Evolutionary conservation across 352 stramenopile genomes (phyloP).

Genomic region (Pythium chondricola): DNA sequence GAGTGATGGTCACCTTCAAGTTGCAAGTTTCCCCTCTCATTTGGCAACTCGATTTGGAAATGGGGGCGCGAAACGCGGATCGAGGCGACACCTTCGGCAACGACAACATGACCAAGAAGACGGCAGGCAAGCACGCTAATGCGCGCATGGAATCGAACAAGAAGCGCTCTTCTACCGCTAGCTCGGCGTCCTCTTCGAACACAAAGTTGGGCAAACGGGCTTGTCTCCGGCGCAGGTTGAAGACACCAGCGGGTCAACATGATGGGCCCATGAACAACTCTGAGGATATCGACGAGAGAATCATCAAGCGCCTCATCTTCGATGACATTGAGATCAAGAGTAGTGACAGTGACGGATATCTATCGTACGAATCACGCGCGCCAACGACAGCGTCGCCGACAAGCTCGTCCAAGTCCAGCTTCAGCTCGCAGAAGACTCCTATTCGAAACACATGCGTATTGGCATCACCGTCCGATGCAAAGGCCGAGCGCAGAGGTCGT

Average conservation of each 20-base stretch:
- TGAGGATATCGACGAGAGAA: slow-evolving; percentile 1
- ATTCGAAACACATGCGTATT: slow-evolving; percentile 23
- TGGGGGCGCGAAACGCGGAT: slow-evolving; percentile 9
- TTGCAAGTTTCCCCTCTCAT: slow-evolving; percentile 19
- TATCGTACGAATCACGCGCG: no score
- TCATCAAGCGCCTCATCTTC: slow-evolving; percentile 13
- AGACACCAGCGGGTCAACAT: no score
- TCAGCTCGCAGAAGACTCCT: not conserved
- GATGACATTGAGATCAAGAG: slow-evolving; percentile 8
- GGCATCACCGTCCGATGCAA: slow-evolving; percentile 11
- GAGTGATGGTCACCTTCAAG: slow-evolving; percentile 10
- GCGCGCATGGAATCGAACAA: no score
- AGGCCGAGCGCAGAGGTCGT: not conserved
- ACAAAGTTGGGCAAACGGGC: no score
- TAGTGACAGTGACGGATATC: not conserved
- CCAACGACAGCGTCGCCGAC: no score
- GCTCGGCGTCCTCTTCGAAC: no score
- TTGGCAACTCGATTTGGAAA: slow-evolving; percentile 8
- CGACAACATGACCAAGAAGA: no score
- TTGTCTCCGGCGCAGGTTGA: slow-evolving; percentile 16
- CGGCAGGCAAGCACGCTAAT: no score
- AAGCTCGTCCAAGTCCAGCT: not conserved
- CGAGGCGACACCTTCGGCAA: no score
- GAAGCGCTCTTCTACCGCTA: no score
- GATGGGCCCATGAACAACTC: no score